Base-by-base conservation (phyloP, 2,329 filamentous ascomycete species). In the Monilinia vaccinii-corymbosi region DNA sequence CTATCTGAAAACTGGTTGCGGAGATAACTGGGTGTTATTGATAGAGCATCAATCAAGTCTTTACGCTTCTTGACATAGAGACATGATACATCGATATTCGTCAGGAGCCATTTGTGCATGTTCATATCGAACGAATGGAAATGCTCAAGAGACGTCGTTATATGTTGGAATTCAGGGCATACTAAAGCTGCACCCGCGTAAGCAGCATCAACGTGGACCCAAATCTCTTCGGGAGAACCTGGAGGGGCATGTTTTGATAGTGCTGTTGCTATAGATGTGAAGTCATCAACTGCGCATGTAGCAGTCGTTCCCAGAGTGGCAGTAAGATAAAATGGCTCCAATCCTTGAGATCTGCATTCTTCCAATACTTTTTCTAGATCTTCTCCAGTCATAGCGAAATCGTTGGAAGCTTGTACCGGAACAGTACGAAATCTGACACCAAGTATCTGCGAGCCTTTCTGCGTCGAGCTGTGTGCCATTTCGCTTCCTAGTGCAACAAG, bases 71-170 rank as follows among this genome's bases (percentile, higher is more conserved):
- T 85, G 52, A 97, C 85, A 75, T 84, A 97, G 49, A 96, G 80
- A 65, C 88, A 88, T 58, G 88, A 91, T 68, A 79, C 82, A 73
- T 97, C 93, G 69, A 97, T 97, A 74, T 96, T 96, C 60, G 91
- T 91, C 21, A 97, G 84, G 51, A 97, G 80, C 93, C 93, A 97
- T 77, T 97, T 97, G 80, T 97, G 92, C 82, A 96, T 88, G 78
- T 97, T 97, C 77, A 93, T 84, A 75, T 96, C 87, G 80, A 96
- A 96, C 65, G 87, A 91, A 77, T 96, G 89, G 71, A 96, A 91
- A 25, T 78, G 75, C 1, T 78, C 75, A 55, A 93, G 79, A 10
- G 83, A 75, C 25, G 77, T 70, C 1, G 85, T 79, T 53, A 91
- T 79, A 66, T 86, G 79, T 64, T 91, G 88, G 74, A 89, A 88